Percentiles rank a stretch among this genome's conserved stretches.
phyloP scores from a whole-genome alignment of 805 yeast genomes.

The Myxozyma vanderwaltii region DNA sequence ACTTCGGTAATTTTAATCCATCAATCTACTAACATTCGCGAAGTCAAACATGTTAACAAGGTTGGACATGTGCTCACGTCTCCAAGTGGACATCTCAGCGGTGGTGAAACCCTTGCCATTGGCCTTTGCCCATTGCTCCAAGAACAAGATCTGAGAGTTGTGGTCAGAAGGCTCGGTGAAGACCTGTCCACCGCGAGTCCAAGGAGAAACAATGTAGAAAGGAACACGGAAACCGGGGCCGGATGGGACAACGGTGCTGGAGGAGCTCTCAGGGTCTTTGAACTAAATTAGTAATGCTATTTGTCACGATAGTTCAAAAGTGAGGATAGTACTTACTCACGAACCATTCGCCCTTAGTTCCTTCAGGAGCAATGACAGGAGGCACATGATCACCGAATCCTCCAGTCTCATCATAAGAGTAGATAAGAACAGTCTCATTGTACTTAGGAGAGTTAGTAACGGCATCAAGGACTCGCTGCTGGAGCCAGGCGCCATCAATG shows the following conservation, averaged over 20 bases:
- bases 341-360: conserved; percentile 36
- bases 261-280: too few relatives aligned
- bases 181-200: conserved; percentile 36
- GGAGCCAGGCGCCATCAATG: conserved; percentile 36
- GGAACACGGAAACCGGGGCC: conserved; percentile 39
- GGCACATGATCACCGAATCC: conserved; percentile 37
- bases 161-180: conserved; percentile 36
- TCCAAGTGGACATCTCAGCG: conserved; percentile 32
- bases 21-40: conserved; percentile 5
- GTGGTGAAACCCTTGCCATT: conserved; percentile 23
- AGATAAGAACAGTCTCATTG: conserved; percentile 32
- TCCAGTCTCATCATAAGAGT: conserved; percentile 38
- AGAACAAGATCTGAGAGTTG: conserved; percentile 34
- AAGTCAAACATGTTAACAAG: conserved; percentile 35
- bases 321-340: neutral
- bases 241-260: conserved; percentile 34
- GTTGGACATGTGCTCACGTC: conserved; percentile 36
- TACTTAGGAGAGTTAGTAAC: conserved; percentile 29
- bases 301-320: too few relatives aligned
- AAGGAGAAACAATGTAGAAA: conserved; percentile 34
- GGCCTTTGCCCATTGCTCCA: conserved; percentile 34
- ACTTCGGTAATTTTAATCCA: too few relatives aligned
- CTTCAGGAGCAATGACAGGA: conserved; percentile 34
- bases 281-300: too few relatives aligned
- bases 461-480: conserved; percentile 32